Evolutionary conservation across 129 eudicot genomes (phyloP), one percentile per base, ranked within the genome.

Genomic region (Glebionis coronaria): DNA sequence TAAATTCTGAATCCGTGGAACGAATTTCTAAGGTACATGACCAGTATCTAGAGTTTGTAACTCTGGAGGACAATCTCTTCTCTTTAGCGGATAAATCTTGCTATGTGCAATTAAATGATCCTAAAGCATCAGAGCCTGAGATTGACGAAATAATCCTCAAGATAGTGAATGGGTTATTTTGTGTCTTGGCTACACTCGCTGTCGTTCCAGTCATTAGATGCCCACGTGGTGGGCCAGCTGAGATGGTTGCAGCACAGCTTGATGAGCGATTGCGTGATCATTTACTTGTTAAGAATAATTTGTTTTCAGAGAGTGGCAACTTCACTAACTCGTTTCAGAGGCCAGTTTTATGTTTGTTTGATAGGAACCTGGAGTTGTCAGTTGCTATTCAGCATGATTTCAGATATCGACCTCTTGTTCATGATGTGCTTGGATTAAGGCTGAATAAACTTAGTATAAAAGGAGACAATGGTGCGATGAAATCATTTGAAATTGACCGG

Each of bases 11-110:
- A 40, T 87, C 97, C 4, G 80, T 87, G 66, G 76, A 80, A 20
- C 78, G 95, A 27, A 76, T 93, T 56, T 63, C 84, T 8, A 93
- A 93, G 82, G 95, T 93, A 13, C 95, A 86, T 21, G 99, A 93
- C 56, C 99, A 94, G 84, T 94, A 94, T 68, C 65, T 90, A 79
- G 99, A 93, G 77, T 93, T 93, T 76, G 92, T 89, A 18, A 93
- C 95, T 1, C 72, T 93, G 14, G 99, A 89, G 69, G 93, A 89
- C 72, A 83, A 79, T 53, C 78, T 93, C 61, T 93, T 93, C 75
- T 82, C 95, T 0, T 84, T 93, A 51, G 95, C 95, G 5, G 65
- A 86, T 69, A 82, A 83, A 73, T 74, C 79, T 73, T 88, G 97
- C 70, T 93, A 82, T 75, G 83, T 86, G 44, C 83, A 85, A 25